A percentile compares a stretch with the other conserved stretches of the same genome.
These are phyloP conservation scores for Daldinia bambusicola DNA, from an alignment of 495 filamentous ascomycete species.

Conservation along the genomic window DNA sequence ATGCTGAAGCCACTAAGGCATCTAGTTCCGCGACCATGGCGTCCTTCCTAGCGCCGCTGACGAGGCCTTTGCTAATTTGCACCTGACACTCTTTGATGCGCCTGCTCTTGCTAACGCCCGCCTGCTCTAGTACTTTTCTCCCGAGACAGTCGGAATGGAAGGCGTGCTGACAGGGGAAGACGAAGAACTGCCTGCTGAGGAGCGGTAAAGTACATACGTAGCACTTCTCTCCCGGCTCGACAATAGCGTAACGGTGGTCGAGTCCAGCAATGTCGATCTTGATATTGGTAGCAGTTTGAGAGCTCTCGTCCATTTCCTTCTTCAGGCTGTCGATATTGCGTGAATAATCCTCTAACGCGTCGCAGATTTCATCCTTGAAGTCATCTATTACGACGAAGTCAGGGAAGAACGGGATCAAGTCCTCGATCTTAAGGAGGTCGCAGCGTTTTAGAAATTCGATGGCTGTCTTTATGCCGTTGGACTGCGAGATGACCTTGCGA, in stretches of 20 bases:
- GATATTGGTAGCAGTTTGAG: slow-evolving; percentile 87
- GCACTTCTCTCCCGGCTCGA: slow-evolving; percentile 95
- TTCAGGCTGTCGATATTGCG: slow-evolving; percentile 89
- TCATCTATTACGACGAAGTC: slow-evolving; percentile 99
- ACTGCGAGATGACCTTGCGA: slow-evolving; percentile 86
- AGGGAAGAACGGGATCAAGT: slow-evolving; percentile 97
- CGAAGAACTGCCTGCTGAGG: slow-evolving; percentile 91
- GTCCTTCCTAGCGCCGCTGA: slow-evolving; percentile 74
- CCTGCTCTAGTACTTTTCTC: slow-evolving; percentile 79
- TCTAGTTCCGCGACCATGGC: slow-evolving; percentile 89
- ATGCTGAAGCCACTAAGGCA: slow-evolving; percentile 80
- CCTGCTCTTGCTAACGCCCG: slow-evolving; percentile 75
- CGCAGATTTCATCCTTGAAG: slow-evolving; percentile 98
- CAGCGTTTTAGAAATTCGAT: slow-evolving; percentile 94
- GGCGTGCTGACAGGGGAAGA: slow-evolving; percentile 97
- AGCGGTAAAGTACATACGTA: slow-evolving; percentile 87
- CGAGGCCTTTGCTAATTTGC: slow-evolving; percentile 76
- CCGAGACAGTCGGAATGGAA: slow-evolving; percentile 96
- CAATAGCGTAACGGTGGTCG: slow-evolving; percentile 91
- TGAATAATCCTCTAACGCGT: slow-evolving; percentile 89
- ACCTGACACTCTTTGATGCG: slow-evolving; percentile 87
- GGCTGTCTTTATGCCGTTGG: slow-evolving; percentile 89
- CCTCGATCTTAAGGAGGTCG: slow-evolving; percentile 92
- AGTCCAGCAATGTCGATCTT: slow-evolving; percentile 84
- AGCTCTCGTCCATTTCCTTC: slow-evolving; percentile 93